phyloP scores from a whole-genome alignment of 2,329 filamentous ascomycete species.

The Stromatinia cepivora region DNA sequence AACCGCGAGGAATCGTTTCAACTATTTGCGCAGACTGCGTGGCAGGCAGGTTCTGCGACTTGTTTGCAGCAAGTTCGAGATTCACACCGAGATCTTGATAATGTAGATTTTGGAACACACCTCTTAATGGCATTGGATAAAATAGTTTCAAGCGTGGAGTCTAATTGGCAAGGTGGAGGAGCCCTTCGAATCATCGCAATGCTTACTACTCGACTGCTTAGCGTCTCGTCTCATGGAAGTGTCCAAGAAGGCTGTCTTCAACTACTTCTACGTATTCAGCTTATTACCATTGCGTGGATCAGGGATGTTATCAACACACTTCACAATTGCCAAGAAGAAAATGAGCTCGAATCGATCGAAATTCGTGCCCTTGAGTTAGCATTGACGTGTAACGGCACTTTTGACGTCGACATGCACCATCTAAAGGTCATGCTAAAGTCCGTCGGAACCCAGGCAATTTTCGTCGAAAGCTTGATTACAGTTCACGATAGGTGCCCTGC shows the following conservation, averaged over 20 bases:
- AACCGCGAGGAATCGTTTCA: slow-evolving; percentile 50
- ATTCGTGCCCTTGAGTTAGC: slow-evolving; percentile 44
- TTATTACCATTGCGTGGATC: slow-evolving; percentile 46
- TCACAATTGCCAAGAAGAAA: slow-evolving; percentile 32
- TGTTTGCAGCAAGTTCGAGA: slow-evolving; percentile 33
- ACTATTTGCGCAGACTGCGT: slow-evolving; percentile 51
- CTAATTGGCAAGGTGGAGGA: slow-evolving; percentile 53
- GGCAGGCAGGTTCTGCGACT: slow-evolving; percentile 48
- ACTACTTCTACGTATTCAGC: slow-evolving; percentile 42
- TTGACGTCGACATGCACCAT: slow-evolving; percentile 45
- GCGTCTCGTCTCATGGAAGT: slow-evolving; percentile 38
- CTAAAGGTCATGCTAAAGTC: slow-evolving; percentile 38
- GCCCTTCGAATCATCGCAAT: slow-evolving; percentile 45
- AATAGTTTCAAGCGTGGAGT: slow-evolving; percentile 43
- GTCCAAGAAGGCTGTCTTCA: slow-evolving; percentile 38
- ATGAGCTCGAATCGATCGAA: slow-evolving; percentile 40
- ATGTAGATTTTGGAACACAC: slow-evolving; percentile 40
- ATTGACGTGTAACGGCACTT: slow-evolving; percentile 48
- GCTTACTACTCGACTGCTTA: slow-evolving; percentile 48
- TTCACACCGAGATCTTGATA: slow-evolving; percentile 43
- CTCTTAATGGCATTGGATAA: slow-evolving; percentile 42
- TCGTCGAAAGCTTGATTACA: slow-evolving; percentile 44
- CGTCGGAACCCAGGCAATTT: slow-evolving; percentile 38
- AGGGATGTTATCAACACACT: slow-evolving; percentile 24
- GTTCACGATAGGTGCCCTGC: slow-evolving; percentile 42